These are phyloP conservation scores for Soucietia sequanensis DNA, from an alignment of 805 yeast species.

Conservation along the genomic window DNA sequence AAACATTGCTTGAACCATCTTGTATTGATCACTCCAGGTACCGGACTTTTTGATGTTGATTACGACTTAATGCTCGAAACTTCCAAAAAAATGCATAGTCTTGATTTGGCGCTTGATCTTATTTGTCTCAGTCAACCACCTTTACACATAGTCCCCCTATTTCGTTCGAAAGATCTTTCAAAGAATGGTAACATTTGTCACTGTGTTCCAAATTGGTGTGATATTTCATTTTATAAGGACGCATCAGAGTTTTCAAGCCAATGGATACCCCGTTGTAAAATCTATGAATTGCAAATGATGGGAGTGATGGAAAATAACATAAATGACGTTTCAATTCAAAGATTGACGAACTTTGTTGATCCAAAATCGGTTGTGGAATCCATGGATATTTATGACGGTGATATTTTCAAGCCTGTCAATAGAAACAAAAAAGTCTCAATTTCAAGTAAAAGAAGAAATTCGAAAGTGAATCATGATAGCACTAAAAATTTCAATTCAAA, in stretches of 20 bases:
- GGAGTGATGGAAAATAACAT: slow-evolving; percentile 93
- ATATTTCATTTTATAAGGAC: slow-evolving; percentile 86
- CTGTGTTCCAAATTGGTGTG: slow-evolving; percentile 94
- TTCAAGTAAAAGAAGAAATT: not conserved
- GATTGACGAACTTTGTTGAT: slow-evolving; percentile 40
- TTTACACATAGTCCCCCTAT: slow-evolving; percentile 85
- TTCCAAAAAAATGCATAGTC: slow-evolving; percentile 67
- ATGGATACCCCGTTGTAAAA: slow-evolving; percentile 91
- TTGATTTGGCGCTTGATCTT: slow-evolving; percentile 86
- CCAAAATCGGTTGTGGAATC: slow-evolving; percentile 50
- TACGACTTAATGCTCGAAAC: slow-evolving; percentile 72
- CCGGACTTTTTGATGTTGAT: slow-evolving; percentile 92
- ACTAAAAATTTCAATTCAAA: slow-evolving; percentile 13
- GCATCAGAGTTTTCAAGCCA: slow-evolving; percentile 42
- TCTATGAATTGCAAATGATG: slow-evolving; percentile 97
- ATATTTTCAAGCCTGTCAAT: slow-evolving; percentile 43
- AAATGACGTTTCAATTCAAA: slow-evolving; percentile 63
- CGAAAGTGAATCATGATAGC: not conserved
- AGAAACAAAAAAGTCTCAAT: slow-evolving; percentile 3
- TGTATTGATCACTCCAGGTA: slow-evolving; percentile 84
- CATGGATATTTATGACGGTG: slow-evolving; percentile 68
- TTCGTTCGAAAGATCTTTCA: slow-evolving; percentile 58
- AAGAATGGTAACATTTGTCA: slow-evolving; percentile 53
- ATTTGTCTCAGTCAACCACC: slow-evolving; percentile 91
- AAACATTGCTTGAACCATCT: slow-evolving; percentile 91